Evolutionary conservation across 805 yeast genomes (phyloP), one percentile per base, ranked within the genome.

Genomic region (Komagataella kurtzmanii): DNA sequence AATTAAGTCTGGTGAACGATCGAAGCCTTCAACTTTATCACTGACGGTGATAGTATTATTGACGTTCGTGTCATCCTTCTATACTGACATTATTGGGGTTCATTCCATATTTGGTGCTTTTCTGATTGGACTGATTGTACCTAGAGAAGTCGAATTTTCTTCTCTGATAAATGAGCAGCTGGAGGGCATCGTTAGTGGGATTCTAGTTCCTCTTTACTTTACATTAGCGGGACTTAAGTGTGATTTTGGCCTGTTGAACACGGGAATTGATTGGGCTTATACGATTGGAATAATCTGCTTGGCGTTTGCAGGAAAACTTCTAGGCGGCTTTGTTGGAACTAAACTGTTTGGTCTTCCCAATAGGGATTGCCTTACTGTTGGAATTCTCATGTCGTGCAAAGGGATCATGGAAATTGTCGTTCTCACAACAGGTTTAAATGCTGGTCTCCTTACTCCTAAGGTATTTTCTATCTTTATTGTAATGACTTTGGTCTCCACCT

Each of bases 71-170:
- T 83, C 90, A 3, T 79, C 93, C 1, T 86, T 85, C 65, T 84
- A 79, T 62, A 86, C 95, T 2, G 90, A 85, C 62, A 83, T 86
- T 53, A 83, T 86, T 55, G 95, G 95, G 4, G 91, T 85, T 8
- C 95, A 86, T 65, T 85, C 93, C 0, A 86, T 86, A 57, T 86
- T 86, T 65, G 95, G 95, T 46, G 93, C 91, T 0, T 87, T 86
- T 59, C 73, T 86, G 65, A 79, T 81, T 10, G 95, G 95, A 3
- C 69, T 83, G 36, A 77, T 86, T 50, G 76, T 85, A 6, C 95
- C 95, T 7, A 72, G 91, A 58, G 89, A 85, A 49, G 79, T 82
- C 58, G 84, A 84, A 17, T 84, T 81, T 61, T 88, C 82, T 17
- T 75, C 84, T 45, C 76, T 75, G 45, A 68, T 86, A 49, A 83